Evolutionary conservation across 805 yeast species (phyloP).

Genomic region (Kockiozyma suomiensis): DNA sequence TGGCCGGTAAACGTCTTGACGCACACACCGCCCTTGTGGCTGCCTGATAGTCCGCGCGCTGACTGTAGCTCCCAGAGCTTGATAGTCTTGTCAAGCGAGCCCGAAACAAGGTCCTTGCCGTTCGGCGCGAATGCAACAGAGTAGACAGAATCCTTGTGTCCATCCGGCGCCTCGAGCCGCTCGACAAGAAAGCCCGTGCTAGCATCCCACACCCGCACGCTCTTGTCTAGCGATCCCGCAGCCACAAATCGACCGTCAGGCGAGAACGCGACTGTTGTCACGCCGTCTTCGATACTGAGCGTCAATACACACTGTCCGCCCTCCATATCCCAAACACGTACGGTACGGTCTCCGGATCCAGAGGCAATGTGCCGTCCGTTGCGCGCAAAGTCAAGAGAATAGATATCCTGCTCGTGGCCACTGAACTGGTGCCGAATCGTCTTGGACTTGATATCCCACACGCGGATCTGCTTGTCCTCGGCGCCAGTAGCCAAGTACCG

Average conservation of each 20-base stretch:
- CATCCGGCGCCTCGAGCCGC: conserved; percentile 89
- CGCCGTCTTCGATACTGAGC: conserved; percentile 93
- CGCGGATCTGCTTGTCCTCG: conserved; percentile 74
- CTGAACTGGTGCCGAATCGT: conserved; percentile 76
- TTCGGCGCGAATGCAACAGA: conserved; percentile 90
- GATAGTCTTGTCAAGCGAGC: conserved; percentile 93
- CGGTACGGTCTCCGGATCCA: conserved; percentile 96
- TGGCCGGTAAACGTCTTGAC: conserved; percentile 94
- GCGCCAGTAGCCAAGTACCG: conserved; percentile 93
- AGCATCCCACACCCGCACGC: conserved; percentile 97
- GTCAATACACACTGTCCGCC: conserved; percentile 88
- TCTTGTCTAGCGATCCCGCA: conserved; percentile 93
- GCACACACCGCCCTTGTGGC: conserved; percentile 54
- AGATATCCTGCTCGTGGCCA: conserved; percentile 98
- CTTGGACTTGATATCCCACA: conserved; percentile 90
- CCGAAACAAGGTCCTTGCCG: conserved; percentile 90
- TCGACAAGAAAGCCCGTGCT: conserved; percentile 89
- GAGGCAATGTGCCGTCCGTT: conserved; percentile 91
- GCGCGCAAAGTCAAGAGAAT: conserved; percentile 92
- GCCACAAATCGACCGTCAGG: conserved; percentile 94
- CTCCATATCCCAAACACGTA: conserved; percentile 92
- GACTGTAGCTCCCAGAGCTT: conserved; percentile 88
- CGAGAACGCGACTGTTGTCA: conserved; percentile 94
- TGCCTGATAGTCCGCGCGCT: conserved; percentile 46
- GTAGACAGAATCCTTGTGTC: conserved; percentile 95